These are phyloP conservation scores for Artomyces pyxidatus DNA, from an alignment of 768 basidiomycete species.

Conservation along the genomic window DNA sequence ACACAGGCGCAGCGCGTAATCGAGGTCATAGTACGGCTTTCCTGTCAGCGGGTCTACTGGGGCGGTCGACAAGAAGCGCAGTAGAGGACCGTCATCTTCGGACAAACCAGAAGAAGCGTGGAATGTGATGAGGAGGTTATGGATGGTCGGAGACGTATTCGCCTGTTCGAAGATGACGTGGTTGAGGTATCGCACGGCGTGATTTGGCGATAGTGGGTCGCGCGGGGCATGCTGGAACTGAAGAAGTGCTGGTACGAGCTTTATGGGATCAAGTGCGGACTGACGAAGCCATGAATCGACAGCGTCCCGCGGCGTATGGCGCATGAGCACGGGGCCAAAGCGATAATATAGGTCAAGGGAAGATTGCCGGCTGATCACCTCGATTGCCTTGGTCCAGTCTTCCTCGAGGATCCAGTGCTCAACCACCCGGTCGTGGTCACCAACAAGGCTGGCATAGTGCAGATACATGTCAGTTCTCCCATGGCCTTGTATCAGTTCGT, in stretches of 20 bases:
- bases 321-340: conserved; percentile 82
- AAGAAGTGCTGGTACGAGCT: conserved; percentile 83
- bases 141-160: conserved; percentile 77
- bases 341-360: conserved; percentile 87
- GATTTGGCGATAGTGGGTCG: conserved; percentile 69
- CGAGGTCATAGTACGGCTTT: conserved; percentile 91
- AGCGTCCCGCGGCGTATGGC: conserved; percentile 79
- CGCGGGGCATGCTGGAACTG: conserved; percentile 67
- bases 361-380: conserved; percentile 81
- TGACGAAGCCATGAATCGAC: conserved; percentile 91
- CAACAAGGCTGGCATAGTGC: conserved; percentile 75
- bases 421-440: conserved; percentile 77
- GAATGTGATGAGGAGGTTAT: conserved; percentile 91
- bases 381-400: conserved; percentile 85
- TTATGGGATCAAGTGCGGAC: conserved; percentile 67
- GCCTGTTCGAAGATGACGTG: conserved; percentile 76
- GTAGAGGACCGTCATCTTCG: conserved; percentile 67
- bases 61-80: conserved; percentile 76
- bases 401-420: conserved; percentile 92
- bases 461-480: conserved; percentile 90
- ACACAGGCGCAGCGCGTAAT: conserved; percentile 92
- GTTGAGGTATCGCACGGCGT: conserved; percentile 85
- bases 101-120: conserved; percentile 45
- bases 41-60: conserved; percentile 77
- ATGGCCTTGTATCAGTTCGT: conserved; percentile 90